Base-by-base conservation (phyloP, 2,329 filamentous ascomycete species). In the Niveomyces coronatus region DNA sequence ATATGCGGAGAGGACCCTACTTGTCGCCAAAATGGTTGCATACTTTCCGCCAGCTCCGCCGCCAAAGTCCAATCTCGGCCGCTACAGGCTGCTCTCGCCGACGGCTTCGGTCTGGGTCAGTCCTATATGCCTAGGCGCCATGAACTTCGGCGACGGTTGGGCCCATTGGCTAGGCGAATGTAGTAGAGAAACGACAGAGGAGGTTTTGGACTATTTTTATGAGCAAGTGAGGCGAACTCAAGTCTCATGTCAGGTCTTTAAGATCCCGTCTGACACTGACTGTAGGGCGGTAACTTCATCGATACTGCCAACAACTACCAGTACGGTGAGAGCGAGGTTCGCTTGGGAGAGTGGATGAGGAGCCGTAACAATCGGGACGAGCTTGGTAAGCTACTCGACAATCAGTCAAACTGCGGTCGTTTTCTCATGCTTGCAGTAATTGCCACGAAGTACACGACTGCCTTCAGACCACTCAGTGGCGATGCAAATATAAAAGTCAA, bases 231-330 rank as follows among this genome's bases (percentile, higher is more conserved):
- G 50, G 24, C 13, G 17, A 17, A 5, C 30, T 17, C 16, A 8
- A 24, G 8, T 8, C 13, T 13, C 23, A 24, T 13, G 13, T 7
- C 13, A 6, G 17, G 16, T n/a, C n/a, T n/a, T n/a, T n/a, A n/a
- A n/a, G n/a, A n/a, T n/a, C n/a, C n/a, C 36, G 24, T 18, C 10
- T 8, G 2, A 5, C 40, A 14, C 23, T 11, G 4, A 27, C 9
- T 1, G 11, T 27, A 41, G 39, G 39, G 39, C 3, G 81, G 82
- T 17, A 85, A 85, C 58, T 85, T 85, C 55, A 78, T 85, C 50
- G 82, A 85, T 53, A 83, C 78, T 0, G 51, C 78, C 42, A 81
- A 76, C 60, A 79, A 78, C 54, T 85, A 85, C 57, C 79, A 82
- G 47, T 60, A 65, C 39, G 65, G 64, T 43, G 67, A 82, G 53